phyloP scores from a whole-genome alignment of 805 yeast species.

The Candida cerambycidarum region DNA sequence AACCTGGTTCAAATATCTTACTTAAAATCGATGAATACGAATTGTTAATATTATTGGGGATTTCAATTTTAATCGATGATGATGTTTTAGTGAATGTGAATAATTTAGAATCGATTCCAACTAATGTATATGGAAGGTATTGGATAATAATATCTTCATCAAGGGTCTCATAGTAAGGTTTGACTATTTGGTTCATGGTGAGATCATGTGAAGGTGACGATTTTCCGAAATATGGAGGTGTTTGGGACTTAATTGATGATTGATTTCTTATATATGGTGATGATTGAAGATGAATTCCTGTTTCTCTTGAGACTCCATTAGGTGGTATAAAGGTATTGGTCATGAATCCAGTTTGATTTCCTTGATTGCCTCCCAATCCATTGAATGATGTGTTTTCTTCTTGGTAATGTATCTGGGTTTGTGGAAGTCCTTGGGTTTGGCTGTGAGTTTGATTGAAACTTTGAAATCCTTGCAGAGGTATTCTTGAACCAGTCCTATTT shows the following conservation, averaged over 20 bases:
- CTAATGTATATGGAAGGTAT: slow-evolving; percentile 51
- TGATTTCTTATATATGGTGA: slow-evolving; percentile 12
- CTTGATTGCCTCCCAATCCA: too few species aligned
- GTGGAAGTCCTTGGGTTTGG: too few species aligned
- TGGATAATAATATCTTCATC: slow-evolving; percentile 38
- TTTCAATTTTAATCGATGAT: slow-evolving; percentile 20
- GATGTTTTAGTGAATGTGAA: slow-evolving; percentile 43
- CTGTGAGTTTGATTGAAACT: too few species aligned
- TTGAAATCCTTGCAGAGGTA: background rate
- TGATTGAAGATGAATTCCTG: slow-evolving; percentile 11
- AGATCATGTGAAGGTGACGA: background rate
- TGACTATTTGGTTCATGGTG: slow-evolving; percentile 14
- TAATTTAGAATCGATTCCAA: slow-evolving; percentile 62
- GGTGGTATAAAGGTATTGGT: too few species aligned
- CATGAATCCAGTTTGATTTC: background rate
- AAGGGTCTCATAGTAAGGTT: slow-evolving; percentile 31
- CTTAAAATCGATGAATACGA: slow-evolving; percentile 58
- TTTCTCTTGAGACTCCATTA: too few species aligned
- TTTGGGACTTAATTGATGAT: background rate
- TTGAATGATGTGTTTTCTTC: too few species aligned
- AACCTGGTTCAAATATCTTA: slow-evolving; percentile 66
- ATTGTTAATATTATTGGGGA: slow-evolving; percentile 56
- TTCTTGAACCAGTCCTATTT: background rate
- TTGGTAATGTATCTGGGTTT: background rate
- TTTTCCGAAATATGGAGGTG: background rate